phyloP scores from a whole-genome alignment of 2,329 filamentous ascomycete species.

The Epichloe uncinata region DNA sequence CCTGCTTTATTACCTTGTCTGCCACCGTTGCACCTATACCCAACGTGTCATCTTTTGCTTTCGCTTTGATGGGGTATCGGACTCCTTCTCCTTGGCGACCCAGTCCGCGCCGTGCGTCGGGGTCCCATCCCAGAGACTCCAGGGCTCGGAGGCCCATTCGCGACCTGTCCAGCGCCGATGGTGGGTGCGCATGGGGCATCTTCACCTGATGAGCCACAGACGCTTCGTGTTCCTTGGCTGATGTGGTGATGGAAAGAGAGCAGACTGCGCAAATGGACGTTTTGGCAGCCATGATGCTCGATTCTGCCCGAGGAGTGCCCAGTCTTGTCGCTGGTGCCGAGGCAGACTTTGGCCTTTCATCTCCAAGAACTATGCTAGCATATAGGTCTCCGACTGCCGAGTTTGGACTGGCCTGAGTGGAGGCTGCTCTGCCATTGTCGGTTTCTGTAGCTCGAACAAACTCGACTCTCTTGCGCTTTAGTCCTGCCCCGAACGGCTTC shows the following conservation, averaged over 20 bases:
- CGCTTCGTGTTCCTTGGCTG: constrained; percentile 35
- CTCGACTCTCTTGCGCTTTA: constrained; percentile 39
- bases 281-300: background rate
- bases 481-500: constrained; percentile 41
- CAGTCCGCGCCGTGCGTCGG: constrained; percentile 57
- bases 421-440: constrained; percentile 16
- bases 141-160: constrained; percentile 58
- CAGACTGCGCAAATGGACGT: constrained; percentile 22
- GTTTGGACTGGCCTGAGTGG: constrained; percentile 11
- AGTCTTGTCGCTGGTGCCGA: constrained; percentile 10
- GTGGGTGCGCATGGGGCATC: constrained; percentile 55
- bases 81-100: constrained; percentile 61
- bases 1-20: constrained; percentile 20
- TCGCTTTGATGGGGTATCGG: constrained; percentile 59
- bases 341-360: constrained; percentile 10
- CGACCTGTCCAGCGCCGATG: constrained; percentile 55
- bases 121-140: constrained; percentile 58
- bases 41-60: constrained; percentile 58
- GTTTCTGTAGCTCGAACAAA: constrained; percentile 42
- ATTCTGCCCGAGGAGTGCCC: background rate
- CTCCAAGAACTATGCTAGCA: constrained; percentile 50
- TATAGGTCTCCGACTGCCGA: constrained; percentile 44
- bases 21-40: constrained; percentile 51
- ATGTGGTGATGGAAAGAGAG: constrained; percentile 20
- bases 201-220: constrained; percentile 60